Evolutionary conservation across 208 protist species (phyloP).

Genomic region (Acanthamoeba castellanii): DNA sequence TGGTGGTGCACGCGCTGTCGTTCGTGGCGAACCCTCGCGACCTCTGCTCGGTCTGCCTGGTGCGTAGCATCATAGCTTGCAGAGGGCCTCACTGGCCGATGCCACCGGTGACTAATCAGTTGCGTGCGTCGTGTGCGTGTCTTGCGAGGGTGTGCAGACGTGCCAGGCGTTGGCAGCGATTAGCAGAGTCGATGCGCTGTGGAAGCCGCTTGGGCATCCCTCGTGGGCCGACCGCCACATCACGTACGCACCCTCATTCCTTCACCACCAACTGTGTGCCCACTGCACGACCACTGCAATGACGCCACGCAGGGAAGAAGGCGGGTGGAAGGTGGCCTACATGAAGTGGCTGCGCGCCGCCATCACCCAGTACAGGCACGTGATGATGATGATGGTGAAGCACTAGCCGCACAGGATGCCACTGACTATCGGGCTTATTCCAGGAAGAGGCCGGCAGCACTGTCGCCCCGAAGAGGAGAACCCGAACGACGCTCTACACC

Average conservation of each 20-base stretch:
- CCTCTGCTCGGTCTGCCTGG: too few species aligned
- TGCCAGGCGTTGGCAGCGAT: background rate
- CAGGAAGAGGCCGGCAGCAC: too few species aligned
- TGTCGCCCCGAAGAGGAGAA: too few species aligned
- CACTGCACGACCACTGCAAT: background rate
- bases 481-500: too few species aligned
- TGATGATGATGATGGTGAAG: background rate
- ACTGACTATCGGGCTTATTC: background rate
- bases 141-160: background rate
- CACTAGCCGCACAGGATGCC: background rate
- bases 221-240: background rate
- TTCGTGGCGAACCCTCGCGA: too few species aligned
- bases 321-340: conserved; percentile 14
- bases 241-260: too few species aligned
- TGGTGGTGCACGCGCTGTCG: too few species aligned
- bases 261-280: too few species aligned
- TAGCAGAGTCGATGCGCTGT: background rate
- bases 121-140: too few species aligned
- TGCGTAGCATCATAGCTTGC: too few species aligned
- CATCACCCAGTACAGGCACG: background rate
- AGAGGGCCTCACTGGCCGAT: too few species aligned
- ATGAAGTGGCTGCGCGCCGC: background rate
- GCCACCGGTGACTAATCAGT: too few species aligned
- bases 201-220: background rate
- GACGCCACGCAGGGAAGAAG: background rate